These are phyloP conservation scores for Phytopythium litorale DNA, from an alignment of 352 stramenopile genomes.

Conservation along the genomic window DNA sequence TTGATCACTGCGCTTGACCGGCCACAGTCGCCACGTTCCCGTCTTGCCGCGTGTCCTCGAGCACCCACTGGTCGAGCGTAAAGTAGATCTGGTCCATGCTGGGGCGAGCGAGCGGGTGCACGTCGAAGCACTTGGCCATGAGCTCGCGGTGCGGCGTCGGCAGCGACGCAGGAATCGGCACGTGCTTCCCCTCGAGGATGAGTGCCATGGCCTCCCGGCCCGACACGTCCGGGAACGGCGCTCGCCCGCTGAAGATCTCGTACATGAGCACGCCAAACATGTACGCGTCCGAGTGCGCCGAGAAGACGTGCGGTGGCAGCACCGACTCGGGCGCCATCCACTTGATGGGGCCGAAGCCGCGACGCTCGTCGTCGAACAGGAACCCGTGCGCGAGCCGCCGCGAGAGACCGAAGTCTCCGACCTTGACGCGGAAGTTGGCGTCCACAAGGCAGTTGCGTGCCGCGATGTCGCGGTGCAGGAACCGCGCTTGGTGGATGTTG, in stretches of 20 bases:
- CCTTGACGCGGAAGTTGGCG: constrained; percentile 59
- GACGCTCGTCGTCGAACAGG: constrained; percentile 50
- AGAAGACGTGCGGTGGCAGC: constrained; percentile 63
- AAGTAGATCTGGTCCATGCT: constrained; percentile 66
- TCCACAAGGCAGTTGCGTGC: constrained; percentile 70
- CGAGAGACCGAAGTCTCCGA: constrained; percentile 68
- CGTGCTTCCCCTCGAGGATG: constrained; percentile 61
- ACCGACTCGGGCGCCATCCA: constrained; percentile 76
- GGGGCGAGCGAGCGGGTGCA: constrained; percentile 47
- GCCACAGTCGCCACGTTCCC: neutral
- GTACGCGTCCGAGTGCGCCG: constrained; percentile 65
- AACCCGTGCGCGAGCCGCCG: constrained; percentile 30
- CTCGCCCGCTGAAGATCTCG: constrained; percentile 63
- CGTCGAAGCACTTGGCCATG: constrained; percentile 60
- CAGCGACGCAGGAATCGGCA: constrained; percentile 43
- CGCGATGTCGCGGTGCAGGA: constrained; percentile 66
- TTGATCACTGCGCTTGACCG: neutral
- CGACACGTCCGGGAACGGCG: constrained; percentile 52
- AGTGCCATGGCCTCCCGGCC: constrained; percentile 50
- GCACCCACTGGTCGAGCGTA: constrained; percentile 55
- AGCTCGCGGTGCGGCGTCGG: constrained; percentile 37
- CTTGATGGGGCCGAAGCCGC: constrained; percentile 65
- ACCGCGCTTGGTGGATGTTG: constrained; percentile 60
- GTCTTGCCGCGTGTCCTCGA: constrained; percentile 38
- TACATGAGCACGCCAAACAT: constrained; percentile 76